Base-by-base conservation (phyloP, 192 early-diverging fungal species). In the Paraglomus occultum region DNA sequence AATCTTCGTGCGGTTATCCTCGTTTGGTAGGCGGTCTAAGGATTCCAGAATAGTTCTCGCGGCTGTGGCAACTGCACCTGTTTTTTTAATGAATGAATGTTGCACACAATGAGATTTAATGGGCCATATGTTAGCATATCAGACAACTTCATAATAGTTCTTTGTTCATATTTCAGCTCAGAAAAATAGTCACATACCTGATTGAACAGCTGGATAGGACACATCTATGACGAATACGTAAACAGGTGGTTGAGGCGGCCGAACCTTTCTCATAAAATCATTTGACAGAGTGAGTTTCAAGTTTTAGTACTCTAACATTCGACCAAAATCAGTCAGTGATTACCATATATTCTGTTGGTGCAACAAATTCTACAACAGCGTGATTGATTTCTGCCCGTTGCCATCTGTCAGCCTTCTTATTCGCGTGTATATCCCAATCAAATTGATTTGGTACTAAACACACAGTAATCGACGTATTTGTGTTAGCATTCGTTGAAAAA, bases 311-410 rank as follows among this genome's bases (percentile, higher is more conserved):
- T 17, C 20, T 48, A 31, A 39, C 40, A 20, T 10, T 31, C 18
- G 17, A 18, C 18, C 8, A 17, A n/a, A 2, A 61, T 58, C 4
- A 18, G 31, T 46, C 42, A 59, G 7, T 31, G 20, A 43, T 57
- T 72, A 89, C 90, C 95, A 97, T 99, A 77, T 99, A 99, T 75
- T 97, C 95, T 68, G 91, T 90, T 6, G 96, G 95, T 17, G 96
- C 96, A 67, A 97, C 83, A 80, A 92, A 97, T 78, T 99, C 96
- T 0, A 99, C 91, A 45, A 92, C 90, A 7, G 87, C 81, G 73
- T 95, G 84, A 70, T 91, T 97, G 54, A 99, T 79, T 61, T 99
- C 96, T 8, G 92, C 82, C 31, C 95, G 88, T 51, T 87, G 77
- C 92, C 94, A 91, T 49, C 95, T 86, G 75, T 99, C 91, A 20